Evolutionary conservation across 2,329 filamentous ascomycete species (phyloP).

Genomic region (Pseudopyricularia cyperi): DNA sequence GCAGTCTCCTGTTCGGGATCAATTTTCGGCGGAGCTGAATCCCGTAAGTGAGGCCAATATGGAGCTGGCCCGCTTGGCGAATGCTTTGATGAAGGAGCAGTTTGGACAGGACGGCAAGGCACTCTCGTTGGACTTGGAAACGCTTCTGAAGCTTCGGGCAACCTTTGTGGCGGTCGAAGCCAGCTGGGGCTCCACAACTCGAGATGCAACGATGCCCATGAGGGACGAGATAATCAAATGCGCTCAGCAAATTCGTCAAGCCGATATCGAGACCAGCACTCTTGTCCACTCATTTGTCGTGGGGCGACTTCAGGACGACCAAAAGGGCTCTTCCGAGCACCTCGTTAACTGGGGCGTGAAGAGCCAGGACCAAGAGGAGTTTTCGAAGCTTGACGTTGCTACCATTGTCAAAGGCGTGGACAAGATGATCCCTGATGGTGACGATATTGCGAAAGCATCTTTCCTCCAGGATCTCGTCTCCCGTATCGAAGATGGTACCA

Average conservation of each 20-base stretch:
- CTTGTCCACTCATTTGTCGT: neutral
- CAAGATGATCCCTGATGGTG: neutral
- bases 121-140: neutral
- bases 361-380: neutral
- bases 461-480: neutral
- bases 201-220: neutral
- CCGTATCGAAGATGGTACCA: neutral
- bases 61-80: neutral
- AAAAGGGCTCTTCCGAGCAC: neutral
- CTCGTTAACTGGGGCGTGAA: neutral
- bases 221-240: neutral
- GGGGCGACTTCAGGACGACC: neutral
- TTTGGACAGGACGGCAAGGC: neutral
- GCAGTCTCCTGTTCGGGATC: neutral
- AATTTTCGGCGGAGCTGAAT: neutral
- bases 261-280: neutral
- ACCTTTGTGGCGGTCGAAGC: neutral
- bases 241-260: neutral
- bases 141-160: neutral
- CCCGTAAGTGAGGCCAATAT: neutral
- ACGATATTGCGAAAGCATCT: neutral
- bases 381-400: neutral
- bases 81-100: neutral
- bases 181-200: neutral
- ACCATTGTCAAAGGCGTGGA: neutral